phyloP scores from a whole-genome alignment of 495 filamentous ascomycete species.

The Hypomontagnella monticulosa region DNA sequence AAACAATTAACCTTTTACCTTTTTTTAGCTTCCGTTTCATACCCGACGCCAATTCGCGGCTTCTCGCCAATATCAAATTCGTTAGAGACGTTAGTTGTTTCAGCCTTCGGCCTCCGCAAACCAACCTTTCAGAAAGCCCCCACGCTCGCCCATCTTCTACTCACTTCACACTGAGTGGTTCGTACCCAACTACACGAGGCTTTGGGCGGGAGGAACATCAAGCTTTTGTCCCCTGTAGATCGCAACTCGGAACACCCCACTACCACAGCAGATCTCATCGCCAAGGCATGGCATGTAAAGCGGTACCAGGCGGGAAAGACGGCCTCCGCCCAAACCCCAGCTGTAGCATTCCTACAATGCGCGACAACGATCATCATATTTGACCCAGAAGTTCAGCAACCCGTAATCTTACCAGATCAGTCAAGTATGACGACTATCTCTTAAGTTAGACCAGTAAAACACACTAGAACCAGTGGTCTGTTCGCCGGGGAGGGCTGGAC shows the following conservation, averaged over 20 bases:
- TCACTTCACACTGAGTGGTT: neutral
- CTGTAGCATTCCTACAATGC: constrained; percentile 26
- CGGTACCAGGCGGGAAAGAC: neutral
- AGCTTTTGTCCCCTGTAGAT: constrained; percentile 37
- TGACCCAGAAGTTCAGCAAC: constrained; percentile 13
- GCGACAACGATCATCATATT: constrained; percentile 33
- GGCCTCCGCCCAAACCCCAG: constrained; percentile 24
- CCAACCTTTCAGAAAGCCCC: constrained; percentile 17
- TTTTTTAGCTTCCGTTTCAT: constrained; percentile 21
- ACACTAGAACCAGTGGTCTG: neutral
- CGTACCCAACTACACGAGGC: neutral
- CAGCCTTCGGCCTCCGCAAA: constrained; percentile 30
- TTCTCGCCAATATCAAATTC: neutral
- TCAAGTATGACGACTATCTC: constrained; percentile 19
- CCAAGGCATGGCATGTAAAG: constrained; percentile 19
- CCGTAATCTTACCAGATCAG: constrained; percentile 19
- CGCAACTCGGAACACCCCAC: constrained; percentile 28
- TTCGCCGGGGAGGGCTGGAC: constrained; percentile 18
- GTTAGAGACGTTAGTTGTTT: constrained; percentile 33
- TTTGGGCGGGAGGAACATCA: constrained; percentile 12
- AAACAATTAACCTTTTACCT: neutral
- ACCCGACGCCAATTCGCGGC: constrained; percentile 5
- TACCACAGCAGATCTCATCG: constrained; percentile 26
- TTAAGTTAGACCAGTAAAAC: no score
- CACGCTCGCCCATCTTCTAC: constrained; percentile 17